Evolutionary conservation across 2,329 filamentous ascomycete species (phyloP).

Genomic region (Alternaria panax): DNA sequence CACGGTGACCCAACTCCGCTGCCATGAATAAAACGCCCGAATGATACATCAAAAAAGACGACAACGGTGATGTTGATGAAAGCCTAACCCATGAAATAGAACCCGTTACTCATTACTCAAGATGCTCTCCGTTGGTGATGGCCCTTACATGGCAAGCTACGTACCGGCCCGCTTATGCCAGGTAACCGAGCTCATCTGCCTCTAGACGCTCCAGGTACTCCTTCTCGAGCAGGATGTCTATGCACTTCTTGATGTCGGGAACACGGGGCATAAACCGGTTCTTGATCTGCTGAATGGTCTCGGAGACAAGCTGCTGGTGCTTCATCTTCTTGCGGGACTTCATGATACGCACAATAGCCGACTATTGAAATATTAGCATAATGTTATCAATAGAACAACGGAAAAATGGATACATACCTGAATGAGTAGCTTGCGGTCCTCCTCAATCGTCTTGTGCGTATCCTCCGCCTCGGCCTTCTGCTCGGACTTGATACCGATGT

Average conservation of each 20-base stretch:
- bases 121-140: background rate
- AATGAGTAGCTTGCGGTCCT: constrained; percentile 93
- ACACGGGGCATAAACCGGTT: constrained; percentile 92
- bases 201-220: constrained; percentile 97
- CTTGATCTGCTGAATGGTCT: constrained; percentile 95
- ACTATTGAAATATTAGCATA: constrained; percentile 64
- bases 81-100: constrained; percentile 8
- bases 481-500: constrained; percentile 92
- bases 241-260: constrained; percentile 98
- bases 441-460: constrained; percentile 99
- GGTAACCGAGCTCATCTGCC: constrained; percentile 91
- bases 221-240: constrained; percentile 97
- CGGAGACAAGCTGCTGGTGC: constrained; percentile 90
- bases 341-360: constrained; percentile 99
- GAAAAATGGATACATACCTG: constrained; percentile 72
- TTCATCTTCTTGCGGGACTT: constrained; percentile 99
- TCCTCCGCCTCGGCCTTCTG: constrained; percentile 96
- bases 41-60: constrained; percentile 8
- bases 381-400: background rate
- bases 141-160: background rate
- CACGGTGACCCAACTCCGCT: background rate
- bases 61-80: constrained; percentile 10
- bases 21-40: constrained; percentile 10
- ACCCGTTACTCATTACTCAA: constrained; percentile 15
- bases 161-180: constrained; percentile 68